Base-by-base conservation (phyloP, 2,329 filamentous ascomycete genomes). In the Whalleya microplaca region DNA sequence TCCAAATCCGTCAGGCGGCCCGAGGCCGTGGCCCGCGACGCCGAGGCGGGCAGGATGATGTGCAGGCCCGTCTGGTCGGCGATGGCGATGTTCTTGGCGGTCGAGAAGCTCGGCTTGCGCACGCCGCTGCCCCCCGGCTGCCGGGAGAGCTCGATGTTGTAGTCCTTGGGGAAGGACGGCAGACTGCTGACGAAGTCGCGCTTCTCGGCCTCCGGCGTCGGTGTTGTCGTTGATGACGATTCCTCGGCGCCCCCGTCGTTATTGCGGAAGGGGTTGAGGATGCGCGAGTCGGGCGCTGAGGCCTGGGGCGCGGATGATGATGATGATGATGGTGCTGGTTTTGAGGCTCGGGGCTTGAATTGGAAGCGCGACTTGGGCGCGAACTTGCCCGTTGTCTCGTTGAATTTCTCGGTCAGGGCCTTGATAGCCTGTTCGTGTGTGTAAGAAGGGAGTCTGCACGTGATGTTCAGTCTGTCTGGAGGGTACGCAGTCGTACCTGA, bases 331-430 rank as follows among this genome's bases (percentile, higher is more conserved):
- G n/a, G n/a, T n/a, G 81, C 79, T 16, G 85, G 64, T 54, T 84
- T 80, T 5, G 81, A 82, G 41, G 83, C 82, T 80, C 41, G 76
- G 43, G 78, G 79, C 69, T 87, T 96, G 80, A 97, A 97, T 51
- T 89, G 84, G 75, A 97, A 97, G 59, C 92, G 91, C 10, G 87
- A 84, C 64, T 88, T 90, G 7, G 92, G 91, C 0, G 85, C 84
- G 51, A 91, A 83, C 20, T 82, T 83, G 41, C 84, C 81, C 16
- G 87, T 84, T 7, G 85, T 87, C 56, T 87, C 83, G 65, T 90
- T 87, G 21, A 97, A 80, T 67, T 90, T 91, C 54, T 94, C 90
- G 18, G 88, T 88, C 14, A 97, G 78, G 16, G 83, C 82, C 78
- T 95, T 96, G 73, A 97, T 86, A 20, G 90, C 84, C 85, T 92